Percentiles rank a stretch among this genome's conserved stretches.
Conservation (phyloP, 768 basidiomycete species). For the Phaeolepiota aurea region DNA sequence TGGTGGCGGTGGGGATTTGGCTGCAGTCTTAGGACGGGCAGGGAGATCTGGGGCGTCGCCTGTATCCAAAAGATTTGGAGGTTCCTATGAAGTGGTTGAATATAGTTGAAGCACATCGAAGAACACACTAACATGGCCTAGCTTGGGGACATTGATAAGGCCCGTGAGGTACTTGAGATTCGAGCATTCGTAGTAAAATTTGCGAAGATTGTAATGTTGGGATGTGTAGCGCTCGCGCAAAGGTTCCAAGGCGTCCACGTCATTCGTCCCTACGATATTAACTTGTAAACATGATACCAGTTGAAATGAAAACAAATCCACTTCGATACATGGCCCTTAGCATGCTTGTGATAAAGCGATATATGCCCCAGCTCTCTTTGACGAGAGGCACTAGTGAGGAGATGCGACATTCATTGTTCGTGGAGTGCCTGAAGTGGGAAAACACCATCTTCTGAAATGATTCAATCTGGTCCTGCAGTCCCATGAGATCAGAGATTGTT, state of each 20-base stretch:
- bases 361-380: constrained; percentile 99
- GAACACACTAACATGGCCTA: constrained; percentile 62
- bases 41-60: constrained; percentile 84
- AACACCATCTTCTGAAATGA: constrained; percentile 98
- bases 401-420: constrained; percentile 96
- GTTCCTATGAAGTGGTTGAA: constrained; percentile 51
- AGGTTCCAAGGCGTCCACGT: constrained; percentile 83
- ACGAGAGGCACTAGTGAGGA: constrained; percentile 93
- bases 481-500: constrained; percentile 96
- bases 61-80: constrained; percentile 85
- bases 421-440: constrained; percentile 83
- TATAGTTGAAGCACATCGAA: constrained; percentile 1
- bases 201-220: constrained; percentile 89
- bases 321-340: constrained; percentile 93
- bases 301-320: constrained; percentile 23
- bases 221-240: constrained; percentile 79
- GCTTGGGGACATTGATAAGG: constrained; percentile 95
- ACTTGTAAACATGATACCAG: constrained; percentile 5
- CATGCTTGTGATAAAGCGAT: constrained; percentile 99
- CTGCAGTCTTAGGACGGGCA: constrained; percentile 62
- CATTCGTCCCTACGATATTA: constrained; percentile 64
- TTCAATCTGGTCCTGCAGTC: constrained; percentile 96
- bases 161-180: constrained; percentile 97
- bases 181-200: constrained; percentile 99
- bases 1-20: constrained; percentile 53